phyloP scores from a whole-genome alignment of 345 rosid genomes.

The Gossypium arboreum region DNA sequence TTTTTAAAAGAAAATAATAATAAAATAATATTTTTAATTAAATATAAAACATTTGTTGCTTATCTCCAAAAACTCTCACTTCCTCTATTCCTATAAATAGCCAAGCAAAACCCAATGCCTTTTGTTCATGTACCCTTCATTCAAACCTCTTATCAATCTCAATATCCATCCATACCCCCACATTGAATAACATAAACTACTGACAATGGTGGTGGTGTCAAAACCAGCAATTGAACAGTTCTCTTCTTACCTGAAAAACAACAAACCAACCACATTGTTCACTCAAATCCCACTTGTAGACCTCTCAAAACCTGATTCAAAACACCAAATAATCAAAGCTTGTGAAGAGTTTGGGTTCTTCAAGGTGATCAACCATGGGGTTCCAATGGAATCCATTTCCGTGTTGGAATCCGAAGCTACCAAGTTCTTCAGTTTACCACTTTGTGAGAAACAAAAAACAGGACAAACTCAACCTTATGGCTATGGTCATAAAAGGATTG shows the following conservation, averaged over 20 bases:
- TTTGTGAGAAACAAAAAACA: conserved; percentile 48
- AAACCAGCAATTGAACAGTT: conserved; percentile 28
- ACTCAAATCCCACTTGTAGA: conserved; percentile 40
- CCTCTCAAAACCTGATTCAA: conserved; percentile 37
- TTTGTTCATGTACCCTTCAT: background rate
- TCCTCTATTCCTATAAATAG: conserved; percentile 14
- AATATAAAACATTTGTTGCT: background rate
- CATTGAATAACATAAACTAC: background rate
- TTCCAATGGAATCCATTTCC: conserved; percentile 45
- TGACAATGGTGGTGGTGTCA: conserved; percentile 15
- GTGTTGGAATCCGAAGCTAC: conserved; percentile 50
- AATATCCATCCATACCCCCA: background rate
- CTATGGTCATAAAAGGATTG: conserved; percentile 66
- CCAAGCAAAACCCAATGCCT: background rate
- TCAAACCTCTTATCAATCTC: background rate
- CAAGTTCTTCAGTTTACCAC: conserved; percentile 59
- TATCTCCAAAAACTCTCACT: background rate
- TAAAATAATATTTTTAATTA: background rate
- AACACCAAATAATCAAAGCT: conserved; percentile 36
- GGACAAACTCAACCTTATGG: conserved; percentile 74
- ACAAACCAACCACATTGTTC: conserved; percentile 10
- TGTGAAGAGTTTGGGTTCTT: conserved; percentile 74
- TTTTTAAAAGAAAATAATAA: background rate
- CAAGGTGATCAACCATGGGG: conserved; percentile 76
- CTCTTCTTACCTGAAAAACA: background rate